Percentiles rank a stretch among this genome's conserved stretches.
phyloP scores from a whole-genome alignment of 495 filamentous ascomycete genomes.

The Aspergillus ellipticus region DNA sequence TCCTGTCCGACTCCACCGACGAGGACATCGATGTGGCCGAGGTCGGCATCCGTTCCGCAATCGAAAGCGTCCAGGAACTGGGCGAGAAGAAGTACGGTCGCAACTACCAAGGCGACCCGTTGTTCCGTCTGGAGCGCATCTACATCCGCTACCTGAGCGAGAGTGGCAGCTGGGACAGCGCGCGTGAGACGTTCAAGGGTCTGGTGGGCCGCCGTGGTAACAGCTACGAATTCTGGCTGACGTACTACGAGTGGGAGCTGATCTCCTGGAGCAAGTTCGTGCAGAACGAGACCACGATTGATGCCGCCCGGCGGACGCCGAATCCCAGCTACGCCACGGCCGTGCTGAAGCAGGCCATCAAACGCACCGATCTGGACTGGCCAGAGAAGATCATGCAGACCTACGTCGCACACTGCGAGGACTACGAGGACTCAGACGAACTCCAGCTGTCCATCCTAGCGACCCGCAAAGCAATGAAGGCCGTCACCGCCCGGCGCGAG shows the following conservation, averaged over 20 bases:
- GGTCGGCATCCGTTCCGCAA: conserved; percentile 77
- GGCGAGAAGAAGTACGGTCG: conserved; percentile 73
- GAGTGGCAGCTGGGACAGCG: conserved; percentile 61
- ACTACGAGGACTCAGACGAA: conserved; percentile 72
- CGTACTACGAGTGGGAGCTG: conserved; percentile 89
- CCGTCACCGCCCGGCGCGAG: conserved; percentile 61
- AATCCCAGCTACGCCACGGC: conserved; percentile 64
- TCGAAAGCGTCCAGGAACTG: conserved; percentile 75
- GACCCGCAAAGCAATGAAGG: conserved; percentile 60
- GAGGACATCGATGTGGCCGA: conserved; percentile 90
- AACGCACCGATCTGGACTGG: conserved; percentile 73
- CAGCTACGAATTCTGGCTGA: conserved; percentile 88
- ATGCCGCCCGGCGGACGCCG: conserved; percentile 43
- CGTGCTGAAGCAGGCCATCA: conserved; percentile 70
- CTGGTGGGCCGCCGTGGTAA: conserved; percentile 64
- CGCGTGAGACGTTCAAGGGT: conserved; percentile 70
- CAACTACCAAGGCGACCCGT: conserved; percentile 75
- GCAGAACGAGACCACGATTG: conserved; percentile 43
- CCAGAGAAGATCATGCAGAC: conserved; percentile 84
- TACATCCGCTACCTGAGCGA: conserved; percentile 87
- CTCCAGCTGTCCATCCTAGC: conserved; percentile 66
- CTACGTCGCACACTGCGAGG: conserved; percentile 80
- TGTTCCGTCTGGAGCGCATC: conserved; percentile 83
- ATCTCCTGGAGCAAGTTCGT: conserved; percentile 59
- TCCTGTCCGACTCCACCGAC: conserved; percentile 70